phyloP scores from a whole-genome alignment of 139 green algal species.

The Choricystis sp. region DNA sequence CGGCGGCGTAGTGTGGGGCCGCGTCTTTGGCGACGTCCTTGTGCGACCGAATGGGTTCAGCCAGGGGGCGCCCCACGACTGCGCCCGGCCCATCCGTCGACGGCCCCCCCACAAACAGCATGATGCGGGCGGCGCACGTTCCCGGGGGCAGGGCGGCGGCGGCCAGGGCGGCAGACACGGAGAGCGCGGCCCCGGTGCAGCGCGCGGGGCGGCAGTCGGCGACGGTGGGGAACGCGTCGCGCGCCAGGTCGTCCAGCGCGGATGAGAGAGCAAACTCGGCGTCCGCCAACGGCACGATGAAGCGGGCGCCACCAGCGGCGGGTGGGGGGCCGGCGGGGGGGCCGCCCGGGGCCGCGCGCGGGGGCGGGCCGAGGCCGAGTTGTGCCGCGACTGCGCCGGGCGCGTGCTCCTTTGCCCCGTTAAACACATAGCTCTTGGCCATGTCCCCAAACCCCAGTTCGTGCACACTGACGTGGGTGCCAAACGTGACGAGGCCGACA shows the following conservation, averaged over 20 bases:
- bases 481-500: constrained; percentile 87
- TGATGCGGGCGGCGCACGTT: constrained; percentile 52
- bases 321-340: constrained; percentile 2
- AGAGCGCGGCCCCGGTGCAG: constrained; percentile 82
- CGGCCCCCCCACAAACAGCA: constrained; percentile 85
- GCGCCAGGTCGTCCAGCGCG: constrained; percentile 75
- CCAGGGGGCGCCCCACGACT: constrained; percentile 66
- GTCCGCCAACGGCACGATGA: constrained; percentile 69
- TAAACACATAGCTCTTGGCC: constrained; percentile 85
- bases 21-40: constrained; percentile 87
- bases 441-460: constrained; percentile 86
- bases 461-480: constrained; percentile 92
- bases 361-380: constrained; percentile 18
- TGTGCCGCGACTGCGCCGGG: constrained; percentile 21
- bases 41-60: constrained; percentile 64
- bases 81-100: constrained; percentile 76
- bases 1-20: constrained; percentile 51
- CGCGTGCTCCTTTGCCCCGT: constrained; percentile 79
- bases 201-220: constrained; percentile 52
- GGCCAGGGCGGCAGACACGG: constrained; percentile 62
- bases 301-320: constrained; percentile 18
- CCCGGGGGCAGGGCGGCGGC: constrained; percentile 53
- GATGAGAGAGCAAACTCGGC: constrained; percentile 82
- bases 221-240: constrained; percentile 62
- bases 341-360: constrained; percentile 5